phyloP scores from a whole-genome alignment of 768 basidiomycete species.

The Piloderma croceum region DNA sequence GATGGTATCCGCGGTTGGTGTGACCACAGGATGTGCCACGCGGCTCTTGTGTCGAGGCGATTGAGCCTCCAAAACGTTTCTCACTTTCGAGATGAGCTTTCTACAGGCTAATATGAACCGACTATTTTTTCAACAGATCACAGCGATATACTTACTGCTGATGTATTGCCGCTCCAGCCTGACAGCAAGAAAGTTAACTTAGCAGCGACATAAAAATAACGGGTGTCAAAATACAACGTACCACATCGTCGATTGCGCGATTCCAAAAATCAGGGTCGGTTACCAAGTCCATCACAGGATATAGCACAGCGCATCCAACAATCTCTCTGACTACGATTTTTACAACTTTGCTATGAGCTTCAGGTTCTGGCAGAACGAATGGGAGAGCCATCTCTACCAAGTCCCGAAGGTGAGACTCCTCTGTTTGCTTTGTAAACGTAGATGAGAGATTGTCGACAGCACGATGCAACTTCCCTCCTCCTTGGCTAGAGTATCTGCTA shows the following conservation, averaged over 20 bases:
- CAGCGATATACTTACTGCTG: constrained; percentile 45
- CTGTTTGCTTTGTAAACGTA: constrained; percentile 82
- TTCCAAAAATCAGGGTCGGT: constrained; percentile 99
- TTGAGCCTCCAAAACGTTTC: constrained; percentile 78
- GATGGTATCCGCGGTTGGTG: constrained; percentile 59
- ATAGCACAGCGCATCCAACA: constrained; percentile 71
- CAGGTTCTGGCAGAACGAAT: constrained; percentile 68
- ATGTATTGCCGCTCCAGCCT: constrained; percentile 67
- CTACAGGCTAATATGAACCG: too few relatives aligned
- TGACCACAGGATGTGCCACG: constrained; percentile 28
- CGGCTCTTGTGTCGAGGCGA: constrained; percentile 48
- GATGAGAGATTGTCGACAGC: constrained; percentile 87
- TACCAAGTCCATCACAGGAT: constrained; percentile 88
- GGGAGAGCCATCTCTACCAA: constrained; percentile 71
- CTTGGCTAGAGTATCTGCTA: constrained; percentile 67
- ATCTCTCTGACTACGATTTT: constrained; percentile 77
- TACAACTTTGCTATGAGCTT: constrained; percentile 64
- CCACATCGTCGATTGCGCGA: constrained; percentile 83
- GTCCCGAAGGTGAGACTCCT: constrained; percentile 77
- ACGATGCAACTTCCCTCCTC: constrained; percentile 65
- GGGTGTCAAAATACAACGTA: constrained; percentile 33
- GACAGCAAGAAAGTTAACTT: too few relatives aligned
- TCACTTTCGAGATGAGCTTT: constrained; percentile 54
- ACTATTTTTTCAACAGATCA: too few relatives aligned
- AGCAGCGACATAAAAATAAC: constrained; percentile 7